A percentile compares a stretch with the other conserved stretches of the same genome.
Conservation (phyloP, 148 eudicot species). For the Tetragonia tetragonoides region DNA sequence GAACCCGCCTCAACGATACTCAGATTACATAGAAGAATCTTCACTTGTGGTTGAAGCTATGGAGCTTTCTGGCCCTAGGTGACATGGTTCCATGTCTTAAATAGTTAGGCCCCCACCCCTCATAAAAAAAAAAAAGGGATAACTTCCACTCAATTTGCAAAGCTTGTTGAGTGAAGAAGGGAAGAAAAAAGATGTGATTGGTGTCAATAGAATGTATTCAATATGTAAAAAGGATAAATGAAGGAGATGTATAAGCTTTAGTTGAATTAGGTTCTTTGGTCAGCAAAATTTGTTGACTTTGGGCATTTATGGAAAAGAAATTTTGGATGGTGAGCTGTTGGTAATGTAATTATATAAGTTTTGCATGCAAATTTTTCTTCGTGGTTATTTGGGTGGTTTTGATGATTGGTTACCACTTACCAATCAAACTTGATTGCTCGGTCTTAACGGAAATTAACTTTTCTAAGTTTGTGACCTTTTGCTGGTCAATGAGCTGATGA, state of each 20-base stretch:
- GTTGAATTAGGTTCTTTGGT: constrained; percentile 6
- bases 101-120: not conserved
- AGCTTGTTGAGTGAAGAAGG: constrained; percentile 12
- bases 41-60: constrained; percentile 83
- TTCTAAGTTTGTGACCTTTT: too few relatives aligned
- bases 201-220: constrained; percentile 26
- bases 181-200: not conserved
- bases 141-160: constrained; percentile 15
- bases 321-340: constrained; percentile 18
- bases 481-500: too few relatives aligned
- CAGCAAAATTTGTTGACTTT: constrained; percentile 7
- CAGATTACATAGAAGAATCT: constrained; percentile 87
- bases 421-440: too few relatives aligned
- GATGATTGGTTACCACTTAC: too few relatives aligned
- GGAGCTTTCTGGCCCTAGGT: constrained; percentile 91
- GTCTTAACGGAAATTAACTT: too few relatives aligned
- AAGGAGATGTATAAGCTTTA: constrained; percentile 16
- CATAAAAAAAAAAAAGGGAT: not conserved
- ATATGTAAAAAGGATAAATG: constrained; percentile 28
- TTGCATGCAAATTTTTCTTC: too few relatives aligned
- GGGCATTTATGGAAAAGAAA: constrained; percentile 14
- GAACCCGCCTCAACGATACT: constrained; percentile 53
- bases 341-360: constrained; percentile 13
- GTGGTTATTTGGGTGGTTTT: too few relatives aligned
- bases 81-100: constrained; percentile 10